Evolutionary conservation across 2,329 filamentous ascomycete species (phyloP), one percentile per base, ranked within the genome.

Genomic region (Clarireedia hainanense): DNA sequence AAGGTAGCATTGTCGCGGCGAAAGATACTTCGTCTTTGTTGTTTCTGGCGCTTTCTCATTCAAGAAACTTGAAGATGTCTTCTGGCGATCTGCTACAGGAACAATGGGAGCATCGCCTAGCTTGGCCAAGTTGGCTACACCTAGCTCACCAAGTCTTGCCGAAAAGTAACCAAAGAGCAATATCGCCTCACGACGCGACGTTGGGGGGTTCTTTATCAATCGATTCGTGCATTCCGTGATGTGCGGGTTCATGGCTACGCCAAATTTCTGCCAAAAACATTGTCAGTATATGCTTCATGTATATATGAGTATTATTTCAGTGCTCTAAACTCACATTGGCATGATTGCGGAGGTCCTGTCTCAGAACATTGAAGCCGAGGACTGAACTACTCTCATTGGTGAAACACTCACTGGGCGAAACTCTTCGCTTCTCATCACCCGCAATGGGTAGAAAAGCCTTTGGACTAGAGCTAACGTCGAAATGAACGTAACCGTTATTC

Each of bases 151-250:
- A 4, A 91, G 74, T 24, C 94, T 84, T 52, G 81, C 81, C 5
- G 89, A 83, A 65, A 99, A 87, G 69, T 99, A 99, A 43, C 81
- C 79, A 66, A 96, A 99, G 5, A 95, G 70, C 3, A 79, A 77
- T 42, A 81, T 78, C 0, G 92, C 94, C 57, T 86, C 81, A 6
- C 74, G 71, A 23, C 79, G 77, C 40, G 80, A 84, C 55, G 77
- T 76, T 1, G 94, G 92, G 34, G 91, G 91, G 2, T 79, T 81
- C 30, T 80, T 78, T 27, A 92, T 74, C 42, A 99, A 74, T 26
- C 82, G 80, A 42, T 86, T 84, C 12, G 95, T 81, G 66, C 91
- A 96, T 26, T 86, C 81, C 1, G 77, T 76, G 59, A 97, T 87
- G 0, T 85, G 82, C 0, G 95, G 94, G 69, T 99, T 85, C 52